Evolutionary conservation across 208 protist species (phyloP), one percentile per base, ranked within the genome.

Genomic region (Trypanosoma cruzi): DNA sequence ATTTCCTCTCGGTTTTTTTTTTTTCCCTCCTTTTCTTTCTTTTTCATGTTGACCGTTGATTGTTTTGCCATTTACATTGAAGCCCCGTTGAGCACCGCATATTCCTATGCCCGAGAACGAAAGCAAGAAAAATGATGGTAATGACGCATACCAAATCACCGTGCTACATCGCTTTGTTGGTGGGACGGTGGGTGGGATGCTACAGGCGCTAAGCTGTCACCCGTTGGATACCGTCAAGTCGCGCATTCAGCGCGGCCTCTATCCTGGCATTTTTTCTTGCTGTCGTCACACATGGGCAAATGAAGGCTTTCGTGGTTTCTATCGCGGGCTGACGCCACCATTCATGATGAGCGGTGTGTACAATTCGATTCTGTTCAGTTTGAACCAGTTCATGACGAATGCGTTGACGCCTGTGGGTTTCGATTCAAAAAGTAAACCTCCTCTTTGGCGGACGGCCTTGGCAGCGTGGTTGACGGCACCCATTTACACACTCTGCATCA

Each of bases 141-240:
- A 61, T 6, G 28, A 26, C 22, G 55, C 31, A 26, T 28, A 54
- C 20, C 53, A 28, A 32, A 34, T 53, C 44, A 82, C 58, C 20
- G 72, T 88, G 48, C 46, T 84, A 36, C 81, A 84, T 14, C 81
- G 78, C 5, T 66, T 93, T 40, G 28, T 78, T 13, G 87, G 84
- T 0, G 87, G 87, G 52, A 86, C 84, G 26, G 58, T 88, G 0
- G 81, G 84, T 29, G 87, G 87, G 6, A 71, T 90, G 31, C 57
- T 90, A 70, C 87, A 88, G 78, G 87, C 87, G 2, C 65, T 68
- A 40, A 73, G 63, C n/a, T 86, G 81, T 56, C 81, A 93, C 69
- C 87, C 87, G 4, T 80, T 93, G 49, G 87, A 93, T 52, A 90
- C 84, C 11, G 75, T 93, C 54, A 93, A 93, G 64, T 81, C 79